These are phyloP conservation scores for Psilocybe mexicana DNA, from an alignment of 1,284 basidiomycete species.

Conservation along the genomic window DNA sequence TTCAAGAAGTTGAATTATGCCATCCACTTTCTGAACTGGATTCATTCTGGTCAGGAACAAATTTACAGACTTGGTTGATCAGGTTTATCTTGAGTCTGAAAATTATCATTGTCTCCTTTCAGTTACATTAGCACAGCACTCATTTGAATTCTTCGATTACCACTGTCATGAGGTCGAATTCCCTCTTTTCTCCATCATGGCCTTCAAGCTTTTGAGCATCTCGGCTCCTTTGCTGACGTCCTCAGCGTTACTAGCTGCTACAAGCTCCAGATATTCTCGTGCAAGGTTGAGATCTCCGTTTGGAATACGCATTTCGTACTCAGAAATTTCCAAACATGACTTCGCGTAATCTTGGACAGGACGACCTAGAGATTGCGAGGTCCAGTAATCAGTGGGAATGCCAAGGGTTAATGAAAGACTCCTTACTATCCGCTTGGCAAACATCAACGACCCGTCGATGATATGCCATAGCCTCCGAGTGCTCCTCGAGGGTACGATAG, in stretches of 20 bases:
- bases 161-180: neutral
- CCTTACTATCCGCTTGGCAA: slow-evolving; percentile 60
- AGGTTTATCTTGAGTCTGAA: too few species aligned
- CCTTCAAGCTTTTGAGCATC: slow-evolving; percentile 55
- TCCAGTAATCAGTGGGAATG: slow-evolving; percentile 17
- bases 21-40: too few species aligned
- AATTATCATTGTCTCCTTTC: too few species aligned
- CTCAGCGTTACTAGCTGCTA: slow-evolving; percentile 76
- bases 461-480: slow-evolving; percentile 65
- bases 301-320: slow-evolving; percentile 65
- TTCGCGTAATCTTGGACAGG: slow-evolving; percentile 74
- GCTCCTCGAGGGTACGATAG: slow-evolving; percentile 68
- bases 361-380: slow-evolving; percentile 48
- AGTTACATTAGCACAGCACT: too few species aligned
- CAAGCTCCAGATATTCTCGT: slow-evolving; percentile 65
- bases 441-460: slow-evolving; percentile 76
- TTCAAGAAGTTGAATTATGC: neutral
- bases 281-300: slow-evolving; percentile 65
- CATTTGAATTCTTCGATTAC: neutral
- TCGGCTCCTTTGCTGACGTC: slow-evolving; percentile 69
- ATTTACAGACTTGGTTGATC: too few species aligned
- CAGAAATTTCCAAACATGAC: slow-evolving; percentile 80
- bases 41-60: too few species aligned
- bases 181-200: slow-evolving; percentile 31
- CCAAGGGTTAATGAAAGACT: slow-evolving; percentile 10